Percentiles rank a stretch among this genome's conserved stretches.
These are phyloP conservation scores for Wickerhamiella parazyma DNA, from an alignment of 805 yeast species.

Conservation along the genomic window DNA sequence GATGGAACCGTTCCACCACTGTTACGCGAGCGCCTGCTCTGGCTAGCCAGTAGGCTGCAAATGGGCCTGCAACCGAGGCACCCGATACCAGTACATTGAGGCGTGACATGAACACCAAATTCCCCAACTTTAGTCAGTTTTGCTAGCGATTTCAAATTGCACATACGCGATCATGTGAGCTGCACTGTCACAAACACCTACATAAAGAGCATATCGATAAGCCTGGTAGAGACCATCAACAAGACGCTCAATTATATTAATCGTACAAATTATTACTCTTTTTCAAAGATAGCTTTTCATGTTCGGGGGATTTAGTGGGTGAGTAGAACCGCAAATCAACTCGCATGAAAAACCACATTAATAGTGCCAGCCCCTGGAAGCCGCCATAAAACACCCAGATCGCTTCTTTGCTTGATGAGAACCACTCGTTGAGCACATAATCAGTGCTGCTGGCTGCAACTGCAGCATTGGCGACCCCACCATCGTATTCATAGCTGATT, in stretches of 20 bases:
- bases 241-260: too few species aligned
- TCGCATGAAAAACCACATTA: neutral
- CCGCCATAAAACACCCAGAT: conserved; percentile 6
- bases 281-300: too few species aligned
- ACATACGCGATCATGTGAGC: neutral
- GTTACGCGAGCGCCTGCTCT: neutral
- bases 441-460: neutral
- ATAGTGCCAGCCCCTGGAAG: neutral
- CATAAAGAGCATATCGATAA: too few species aligned
- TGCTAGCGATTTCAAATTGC: neutral
- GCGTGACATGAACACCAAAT: too few species aligned
- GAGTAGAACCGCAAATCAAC: conserved; percentile 1
- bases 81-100: neutral
- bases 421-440: neutral
- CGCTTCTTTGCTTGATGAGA: neutral
- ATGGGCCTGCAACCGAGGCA: neutral
- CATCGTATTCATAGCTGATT: neutral
- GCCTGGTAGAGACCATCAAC: too few species aligned
- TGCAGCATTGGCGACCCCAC: neutral
- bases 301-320: too few species aligned
- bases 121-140: neutral
- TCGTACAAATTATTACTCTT: too few species aligned
- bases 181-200: too few species aligned
- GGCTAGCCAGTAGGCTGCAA: neutral
- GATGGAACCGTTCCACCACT: neutral